phyloP scores from a whole-genome alignment of 768 basidiomycete species.

The Ramaria rubella region DNA sequence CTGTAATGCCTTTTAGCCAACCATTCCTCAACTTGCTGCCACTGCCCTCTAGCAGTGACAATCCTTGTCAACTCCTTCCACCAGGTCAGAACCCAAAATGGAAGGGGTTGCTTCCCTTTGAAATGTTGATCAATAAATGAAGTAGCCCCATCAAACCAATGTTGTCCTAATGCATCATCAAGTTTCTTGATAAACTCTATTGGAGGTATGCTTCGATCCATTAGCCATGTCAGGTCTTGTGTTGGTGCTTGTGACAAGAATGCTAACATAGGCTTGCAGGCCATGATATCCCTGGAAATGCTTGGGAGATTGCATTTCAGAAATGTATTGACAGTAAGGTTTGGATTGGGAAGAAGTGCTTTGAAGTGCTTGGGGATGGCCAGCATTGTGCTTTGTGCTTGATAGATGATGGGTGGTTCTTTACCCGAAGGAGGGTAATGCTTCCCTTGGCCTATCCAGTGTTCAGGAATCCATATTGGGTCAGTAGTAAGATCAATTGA shows the following conservation, averaged over 20 bases:
- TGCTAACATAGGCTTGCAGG: neutral
- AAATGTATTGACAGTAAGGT: neutral
- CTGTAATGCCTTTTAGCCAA: neutral
- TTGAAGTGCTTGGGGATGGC: neutral
- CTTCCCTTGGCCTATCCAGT: neutral
- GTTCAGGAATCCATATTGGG: neutral
- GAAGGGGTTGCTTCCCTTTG: too few relatives aligned
- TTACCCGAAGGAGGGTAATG: neutral
- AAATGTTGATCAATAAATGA: too few relatives aligned
- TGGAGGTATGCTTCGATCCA: too few relatives aligned
- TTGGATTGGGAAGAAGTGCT: neutral
- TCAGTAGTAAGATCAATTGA: neutral
- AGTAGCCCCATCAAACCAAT: too few relatives aligned
- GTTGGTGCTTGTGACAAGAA: neutral
- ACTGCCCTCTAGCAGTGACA: neutral
- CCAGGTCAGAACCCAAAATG: neutral
- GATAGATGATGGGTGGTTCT: neutral
- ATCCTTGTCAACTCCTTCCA: neutral
- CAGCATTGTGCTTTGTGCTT: neutral
- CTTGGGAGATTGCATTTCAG: neutral
- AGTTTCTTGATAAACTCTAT: too few relatives aligned
- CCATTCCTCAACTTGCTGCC: neutral
- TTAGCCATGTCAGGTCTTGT: too few relatives aligned
- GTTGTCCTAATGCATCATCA: too few relatives aligned
- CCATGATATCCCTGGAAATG: neutral